phyloP scores from a whole-genome alignment of 495 filamentous ascomycete species.

The Penicillium malachiteum region DNA sequence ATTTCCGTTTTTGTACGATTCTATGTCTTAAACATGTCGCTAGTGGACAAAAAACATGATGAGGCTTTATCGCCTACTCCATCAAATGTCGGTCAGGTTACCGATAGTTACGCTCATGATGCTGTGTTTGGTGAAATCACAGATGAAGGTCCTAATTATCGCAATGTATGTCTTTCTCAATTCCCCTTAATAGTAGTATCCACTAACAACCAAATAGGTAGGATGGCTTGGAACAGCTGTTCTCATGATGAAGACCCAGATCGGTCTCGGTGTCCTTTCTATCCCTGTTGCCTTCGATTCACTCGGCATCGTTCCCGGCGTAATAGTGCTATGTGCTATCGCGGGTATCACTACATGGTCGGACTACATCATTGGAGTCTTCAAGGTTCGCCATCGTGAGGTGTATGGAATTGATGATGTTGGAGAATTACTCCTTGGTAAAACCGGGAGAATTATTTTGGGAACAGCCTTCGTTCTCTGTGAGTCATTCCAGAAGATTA shows the following conservation, averaged over 20 bases:
- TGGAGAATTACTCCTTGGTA: conserved; percentile 61
- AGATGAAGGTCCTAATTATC: conserved; percentile 20
- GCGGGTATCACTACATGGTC: conserved; percentile 70
- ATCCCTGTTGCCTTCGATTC: conserved; percentile 60
- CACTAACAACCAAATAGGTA: conserved; percentile 20
- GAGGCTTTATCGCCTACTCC: not conserved
- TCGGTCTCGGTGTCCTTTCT: conserved; percentile 62
- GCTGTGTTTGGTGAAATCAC: conserved; percentile 23
- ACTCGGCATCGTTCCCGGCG: conserved; percentile 56
- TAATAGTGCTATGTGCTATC: conserved; percentile 52
- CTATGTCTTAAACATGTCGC: not conserved
- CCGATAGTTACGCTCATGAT: conserved; percentile 9
- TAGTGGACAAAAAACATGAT: not conserved
- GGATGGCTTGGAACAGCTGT: conserved; percentile 35
- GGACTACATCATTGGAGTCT: conserved; percentile 68
- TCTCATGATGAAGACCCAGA: conserved; percentile 47
- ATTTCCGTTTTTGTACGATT: not conserved
- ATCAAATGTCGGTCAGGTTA: not conserved
- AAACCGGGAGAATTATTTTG: conserved; percentile 58
- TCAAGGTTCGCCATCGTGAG: conserved; percentile 65
- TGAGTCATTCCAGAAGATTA: conserved; percentile 17
- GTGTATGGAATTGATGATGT: conserved; percentile 69
- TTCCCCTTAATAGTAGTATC: not conserved
- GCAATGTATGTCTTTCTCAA: conserved; percentile 9
- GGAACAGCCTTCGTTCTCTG: conserved; percentile 52